Conservation (phyloP, 805 yeast species). For the Metschnikowia picachoensis region DNA sequence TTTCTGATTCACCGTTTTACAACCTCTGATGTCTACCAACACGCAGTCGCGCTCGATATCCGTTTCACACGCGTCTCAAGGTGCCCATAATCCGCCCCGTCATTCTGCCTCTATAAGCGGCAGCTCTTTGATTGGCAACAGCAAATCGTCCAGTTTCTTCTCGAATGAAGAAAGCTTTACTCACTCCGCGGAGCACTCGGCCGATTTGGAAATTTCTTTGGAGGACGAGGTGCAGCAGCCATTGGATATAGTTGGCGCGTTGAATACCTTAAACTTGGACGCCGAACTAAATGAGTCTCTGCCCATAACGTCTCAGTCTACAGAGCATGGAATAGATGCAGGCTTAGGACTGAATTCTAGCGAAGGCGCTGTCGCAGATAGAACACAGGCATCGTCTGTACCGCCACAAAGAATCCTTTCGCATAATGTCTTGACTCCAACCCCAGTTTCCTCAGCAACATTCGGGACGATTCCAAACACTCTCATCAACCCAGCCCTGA, state of each 20-base stretch:
- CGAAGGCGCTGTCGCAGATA: not conserved
- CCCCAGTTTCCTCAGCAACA: conserved; percentile 19
- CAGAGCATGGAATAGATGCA: no score
- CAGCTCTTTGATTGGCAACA: conserved; percentile 5
- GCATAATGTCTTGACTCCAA: conserved; percentile 29
- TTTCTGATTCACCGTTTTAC: not conserved
- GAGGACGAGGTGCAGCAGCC: conserved; percentile 17
- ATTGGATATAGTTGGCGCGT: conserved; percentile 47
- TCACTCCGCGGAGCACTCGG: conserved; percentile 3
- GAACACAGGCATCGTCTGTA: not conserved
- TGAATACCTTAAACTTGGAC: conserved; percentile 44
- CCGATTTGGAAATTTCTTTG: conserved; percentile 7
- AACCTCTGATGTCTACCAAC: conserved; percentile 16
- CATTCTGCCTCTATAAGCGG: conserved; percentile 24
- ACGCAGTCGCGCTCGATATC: conserved; percentile 24
- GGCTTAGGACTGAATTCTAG: not conserved
- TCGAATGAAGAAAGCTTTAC: conserved; percentile 17
- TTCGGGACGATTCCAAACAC: conserved; percentile 14
- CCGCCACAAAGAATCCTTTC: conserved; percentile 12
- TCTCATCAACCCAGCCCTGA: conserved; percentile 20
- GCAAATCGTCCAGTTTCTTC: conserved; percentile 20
- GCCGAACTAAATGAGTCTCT: conserved; percentile 26
- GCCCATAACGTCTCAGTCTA: not conserved
- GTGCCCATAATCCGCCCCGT: conserved; percentile 4
- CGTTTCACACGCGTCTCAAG: not conserved